phyloP scores from a whole-genome alignment of 306 rosid species.

The Notholithocarpus densiflorus region DNA sequence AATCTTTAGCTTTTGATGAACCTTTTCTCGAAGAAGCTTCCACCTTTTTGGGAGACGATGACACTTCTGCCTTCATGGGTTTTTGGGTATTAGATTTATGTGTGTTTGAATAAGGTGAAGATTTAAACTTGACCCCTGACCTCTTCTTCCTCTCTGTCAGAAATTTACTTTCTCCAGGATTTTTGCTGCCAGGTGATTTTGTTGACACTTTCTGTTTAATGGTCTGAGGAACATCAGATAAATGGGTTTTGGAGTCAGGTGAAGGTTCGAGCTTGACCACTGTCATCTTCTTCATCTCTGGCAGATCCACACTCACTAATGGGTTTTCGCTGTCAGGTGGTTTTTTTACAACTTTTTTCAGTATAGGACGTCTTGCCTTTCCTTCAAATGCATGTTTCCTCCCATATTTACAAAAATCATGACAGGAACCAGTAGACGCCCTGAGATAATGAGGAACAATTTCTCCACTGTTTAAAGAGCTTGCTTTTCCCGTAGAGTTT shows the following conservation, averaged over 20 bases:
- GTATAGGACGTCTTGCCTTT: constrained; percentile 42
- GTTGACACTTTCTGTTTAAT: constrained; percentile 10
- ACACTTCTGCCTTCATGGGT: constrained; percentile 31
- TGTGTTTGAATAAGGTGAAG: constrained; percentile 24
- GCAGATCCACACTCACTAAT: constrained; percentile 24
- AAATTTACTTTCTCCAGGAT: constrained; percentile 22
- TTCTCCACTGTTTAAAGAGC: constrained; percentile 30
- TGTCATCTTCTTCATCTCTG: constrained; percentile 24
- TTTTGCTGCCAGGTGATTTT: constrained; percentile 33
- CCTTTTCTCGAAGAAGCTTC: constrained; percentile 29
- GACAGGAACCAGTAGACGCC: constrained; percentile 89
- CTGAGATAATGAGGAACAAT: constrained; percentile 64
- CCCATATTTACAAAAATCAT: constrained; percentile 83
- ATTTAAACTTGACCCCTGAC: constrained; percentile 34
- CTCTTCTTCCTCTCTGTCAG: constrained; percentile 32
- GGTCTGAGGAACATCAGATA: constrained; percentile 5
- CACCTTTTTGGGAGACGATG: constrained; percentile 29
- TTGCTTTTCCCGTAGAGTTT: constrained; percentile 48
- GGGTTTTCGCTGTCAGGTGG: constrained; percentile 24
- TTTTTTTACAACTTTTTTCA: constrained; percentile 32
- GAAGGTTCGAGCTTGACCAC: constrained; percentile 24
- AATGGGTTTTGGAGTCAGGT: constrained; percentile 25
- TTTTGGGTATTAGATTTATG: constrained; percentile 27
- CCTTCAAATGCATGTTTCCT: constrained; percentile 29
- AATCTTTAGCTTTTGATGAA: constrained; percentile 28